Base-by-base conservation (phyloP, 192 early-diverging fungal genomes). In the Chytriomyces sp. region DNA sequence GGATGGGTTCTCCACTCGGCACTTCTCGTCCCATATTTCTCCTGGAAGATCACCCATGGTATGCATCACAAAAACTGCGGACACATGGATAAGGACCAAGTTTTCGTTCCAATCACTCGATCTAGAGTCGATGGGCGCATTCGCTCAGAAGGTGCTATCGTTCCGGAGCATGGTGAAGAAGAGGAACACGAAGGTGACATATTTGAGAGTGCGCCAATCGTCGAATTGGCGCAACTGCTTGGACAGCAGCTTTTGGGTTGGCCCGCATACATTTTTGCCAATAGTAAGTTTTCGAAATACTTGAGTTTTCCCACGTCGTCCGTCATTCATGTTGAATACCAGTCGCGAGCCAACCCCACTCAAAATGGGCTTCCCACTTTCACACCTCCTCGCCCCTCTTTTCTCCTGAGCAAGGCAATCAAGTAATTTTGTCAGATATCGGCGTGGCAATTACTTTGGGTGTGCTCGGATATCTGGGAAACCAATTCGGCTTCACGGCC, bases 61-160 rank as follows among this genome's bases (percentile, higher is more conserved):
- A 89, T 86, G 77, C 96, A 98, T 85, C 96, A 98, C 84, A 96
- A 96, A 65, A 86, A 86, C 70, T 95, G 91, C 54, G 90, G 88
- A 68, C 90, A 94, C 82, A 88, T 98, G 90, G 83, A 81, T 44
- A 92, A 91, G 78, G 96, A 98, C 77, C 92, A 96, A 82, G 96
- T 98, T 49, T 98, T 96, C 84, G 91, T 97, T 7, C 95, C 95
- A 22, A 81, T 81, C 71, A 91, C 88, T 70, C 89, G 92, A 70
- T 79, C 80, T 61, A 73, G 80, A 64, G 72, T 88, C 60, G 25
- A 74, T 61, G 22, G 26, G 39, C 61, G 55, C 36, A 64, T 41
- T 30, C 31, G 44, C n/a, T 17, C 8, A 5, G 59, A 52, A 30
- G 40, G 28, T 1, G 1, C 0, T 6, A 79, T 80, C 68, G 78